Conservation (phyloP, 1,284 basidiomycete species). For the Boletus holoroseus region DNA sequence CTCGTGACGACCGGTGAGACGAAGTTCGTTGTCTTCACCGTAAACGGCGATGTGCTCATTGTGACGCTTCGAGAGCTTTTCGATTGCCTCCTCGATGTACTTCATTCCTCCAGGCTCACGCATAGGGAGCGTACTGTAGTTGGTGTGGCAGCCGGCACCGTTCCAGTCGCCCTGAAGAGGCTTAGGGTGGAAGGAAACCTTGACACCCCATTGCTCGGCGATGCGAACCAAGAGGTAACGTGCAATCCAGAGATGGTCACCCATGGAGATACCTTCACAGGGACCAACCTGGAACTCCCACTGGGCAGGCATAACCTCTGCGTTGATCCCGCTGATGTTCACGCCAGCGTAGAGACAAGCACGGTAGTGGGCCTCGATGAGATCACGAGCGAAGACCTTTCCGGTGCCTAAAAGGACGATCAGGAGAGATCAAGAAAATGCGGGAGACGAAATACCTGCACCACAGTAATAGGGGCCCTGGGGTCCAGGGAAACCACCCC, state of each 20-base stretch:
- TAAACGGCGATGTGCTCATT: slow-evolving; percentile 94
- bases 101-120: slow-evolving; percentile 93
- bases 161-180: slow-evolving; percentile 99
- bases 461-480: slow-evolving; percentile 99
- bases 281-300: slow-evolving; percentile 99
- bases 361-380: slow-evolving; percentile 99
- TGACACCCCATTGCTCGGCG: slow-evolving; percentile 98
- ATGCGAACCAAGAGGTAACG: slow-evolving; percentile 90
- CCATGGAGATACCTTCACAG: slow-evolving; percentile 96
- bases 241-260: slow-evolving; percentile 97
- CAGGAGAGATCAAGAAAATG: slow-evolving; percentile 12
- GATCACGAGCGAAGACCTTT: slow-evolving; percentile 97
- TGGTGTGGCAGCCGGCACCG: slow-evolving; percentile 96
- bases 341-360: slow-evolving; percentile 95
- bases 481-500: slow-evolving; percentile 98
- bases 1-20: slow-evolving; percentile 93
- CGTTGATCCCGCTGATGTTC: slow-evolving; percentile 99
- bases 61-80: slow-evolving; percentile 80
- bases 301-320: slow-evolving; percentile 99
- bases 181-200: slow-evolving; percentile 99
- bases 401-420: slow-evolving; percentile 63
- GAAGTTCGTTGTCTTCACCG: slow-evolving; percentile 93
- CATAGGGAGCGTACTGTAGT: slow-evolving; percentile 90
- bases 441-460: slow-evolving; percentile 62
- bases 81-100: slow-evolving; percentile 89